phyloP scores from a whole-genome alignment of 73 alveolate genomes.

The Stentor coeruleus region DNA sequence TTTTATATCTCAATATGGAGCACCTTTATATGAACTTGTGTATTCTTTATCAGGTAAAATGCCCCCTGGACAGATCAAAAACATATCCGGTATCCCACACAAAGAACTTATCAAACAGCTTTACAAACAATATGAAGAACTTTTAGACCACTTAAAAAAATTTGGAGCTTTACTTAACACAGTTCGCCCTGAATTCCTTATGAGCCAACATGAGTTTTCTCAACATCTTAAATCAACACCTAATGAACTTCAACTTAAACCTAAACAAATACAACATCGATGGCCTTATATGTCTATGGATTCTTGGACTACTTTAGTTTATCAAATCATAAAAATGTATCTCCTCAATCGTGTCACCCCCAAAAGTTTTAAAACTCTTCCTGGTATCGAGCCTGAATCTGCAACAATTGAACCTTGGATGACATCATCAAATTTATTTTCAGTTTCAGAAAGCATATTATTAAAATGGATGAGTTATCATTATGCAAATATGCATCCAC shows the following conservation, averaged over 20 bases:
- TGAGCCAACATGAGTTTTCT: conserved; percentile 69
- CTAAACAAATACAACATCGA: conserved; percentile 29
- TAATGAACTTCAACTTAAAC: conserved; percentile 35
- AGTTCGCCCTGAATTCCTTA: conserved; percentile 92
- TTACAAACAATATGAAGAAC: conserved; percentile 85
- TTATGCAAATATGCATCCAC: conserved; percentile 57
- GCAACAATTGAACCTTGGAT: conserved; percentile 62
- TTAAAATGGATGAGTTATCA: conserved; percentile 90
- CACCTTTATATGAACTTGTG: conserved; percentile 79
- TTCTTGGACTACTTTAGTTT: conserved; percentile 91
- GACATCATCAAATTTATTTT: conserved; percentile 79
- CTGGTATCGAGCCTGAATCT: conserved; percentile 84
- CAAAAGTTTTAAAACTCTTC: conserved; percentile 75
- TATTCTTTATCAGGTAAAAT: conserved; percentile 83
- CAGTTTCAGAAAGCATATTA: conserved; percentile 85
- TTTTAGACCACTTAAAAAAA: conserved; percentile 83
- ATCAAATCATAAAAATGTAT: conserved; percentile 86
- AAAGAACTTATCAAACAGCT: conserved; percentile 76
- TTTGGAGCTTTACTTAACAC: conserved; percentile 95
- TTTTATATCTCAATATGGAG: conserved; percentile 87
- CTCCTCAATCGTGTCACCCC: conserved; percentile 89
- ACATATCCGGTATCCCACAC: conserved; percentile 51
- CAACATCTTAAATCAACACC: conserved; percentile 45
- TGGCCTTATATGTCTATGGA: conserved; percentile 90
- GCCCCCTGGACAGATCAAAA: conserved; percentile 89